Evolutionary conservation across 1,284 basidiomycete species (phyloP), one percentile per base, ranked within the genome.

Genomic region (Peniophora sp.): DNA sequence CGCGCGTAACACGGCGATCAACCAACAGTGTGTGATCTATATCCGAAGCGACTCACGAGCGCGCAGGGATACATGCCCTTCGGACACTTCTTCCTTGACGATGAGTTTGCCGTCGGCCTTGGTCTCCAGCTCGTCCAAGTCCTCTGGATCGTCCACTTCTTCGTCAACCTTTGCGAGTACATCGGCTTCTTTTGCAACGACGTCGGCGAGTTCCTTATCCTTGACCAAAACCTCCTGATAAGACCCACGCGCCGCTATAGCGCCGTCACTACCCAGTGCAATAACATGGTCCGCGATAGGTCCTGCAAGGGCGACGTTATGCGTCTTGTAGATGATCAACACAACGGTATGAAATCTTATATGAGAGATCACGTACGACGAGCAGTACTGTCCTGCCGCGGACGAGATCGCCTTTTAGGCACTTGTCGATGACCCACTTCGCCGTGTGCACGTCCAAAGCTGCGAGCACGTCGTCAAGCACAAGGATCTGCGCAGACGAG

Each of bases 391-490:
- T 92, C 45, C 88, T 74, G 3, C 77, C 82, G 39, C 72, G 69
- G 35, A 92, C 67, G 3, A 92, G 69, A 54, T 85, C 80, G 3
- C 88, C 85, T 44, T 68, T 65, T 64, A 92, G 78, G 57, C 87
- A 85, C 49, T 89, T 78, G n/a, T 89, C 79, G 11, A 90, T 79
- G 52, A 92, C 83, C 78, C 79, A 89, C 56, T 79, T 79, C 0
- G 86, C 74, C 0, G 88, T 92, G 55, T 85, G 78, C 3, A 81
- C 76, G 59, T 79, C 78, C 2, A 81, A 65, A 10, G 78, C 78
- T 3, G 78, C 78, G 8, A 81, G 62, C 2, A 86, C 77, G 62
- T 89, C 85, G 62, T 81, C 79, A 38, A 83, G 68, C 2, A 91
- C 69, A 6, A 91, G 61, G 43, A 85, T 75, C 14, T 77, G 66